These are phyloP conservation scores for Didymella sp. DNA, from an alignment of 2,329 filamentous ascomycete species.

Conservation along the genomic window DNA sequence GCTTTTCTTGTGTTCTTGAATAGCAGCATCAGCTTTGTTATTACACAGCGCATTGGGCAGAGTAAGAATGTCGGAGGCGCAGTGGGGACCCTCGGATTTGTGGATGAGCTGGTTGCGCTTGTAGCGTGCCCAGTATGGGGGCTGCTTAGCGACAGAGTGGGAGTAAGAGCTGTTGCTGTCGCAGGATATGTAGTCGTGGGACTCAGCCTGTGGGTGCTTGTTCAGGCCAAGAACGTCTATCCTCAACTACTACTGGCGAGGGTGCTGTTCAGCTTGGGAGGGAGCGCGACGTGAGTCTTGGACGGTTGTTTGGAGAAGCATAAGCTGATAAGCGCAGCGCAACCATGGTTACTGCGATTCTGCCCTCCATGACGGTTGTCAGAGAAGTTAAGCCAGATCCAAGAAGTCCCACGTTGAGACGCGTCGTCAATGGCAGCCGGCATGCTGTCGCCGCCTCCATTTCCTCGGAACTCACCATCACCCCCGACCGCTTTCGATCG, in stretches of 20 bases:
- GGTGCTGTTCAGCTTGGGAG: constrained; percentile 87
- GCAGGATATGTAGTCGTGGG: constrained; percentile 84
- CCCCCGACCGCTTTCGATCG: constrained; percentile 62
- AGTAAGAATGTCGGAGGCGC: constrained; percentile 77
- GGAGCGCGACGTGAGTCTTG: constrained; percentile 74
- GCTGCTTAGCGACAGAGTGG: constrained; percentile 75
- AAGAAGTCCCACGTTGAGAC: constrained; percentile 34
- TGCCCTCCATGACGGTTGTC: constrained; percentile 70
- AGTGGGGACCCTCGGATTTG: constrained; percentile 84
- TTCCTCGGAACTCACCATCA: constrained; percentile 78
- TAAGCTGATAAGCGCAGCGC: constrained; percentile 52
- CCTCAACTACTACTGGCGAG: constrained; percentile 85
- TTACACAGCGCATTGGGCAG: constrained; percentile 80
- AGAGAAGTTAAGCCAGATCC: constrained; percentile 36
- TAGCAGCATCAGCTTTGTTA: constrained; percentile 81
- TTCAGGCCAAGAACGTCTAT: constrained; percentile 86
- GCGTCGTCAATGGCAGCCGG: constrained; percentile 51
- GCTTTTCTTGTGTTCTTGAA: constrained; percentile 91
- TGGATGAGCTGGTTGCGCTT: constrained; percentile 81
- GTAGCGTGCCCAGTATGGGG: constrained; percentile 84
- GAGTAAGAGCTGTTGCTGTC: constrained; percentile 70
- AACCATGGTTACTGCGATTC: constrained; percentile 96
- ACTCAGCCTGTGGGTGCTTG: constrained; percentile 76
- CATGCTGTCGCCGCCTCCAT: constrained; percentile 71
- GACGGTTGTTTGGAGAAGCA: not conserved